A percentile compares a stretch with the other conserved stretches of the same genome.
Conservation (phyloP, 164 flowering plant genomes). For the Chimonanthus salicifolius region DNA sequence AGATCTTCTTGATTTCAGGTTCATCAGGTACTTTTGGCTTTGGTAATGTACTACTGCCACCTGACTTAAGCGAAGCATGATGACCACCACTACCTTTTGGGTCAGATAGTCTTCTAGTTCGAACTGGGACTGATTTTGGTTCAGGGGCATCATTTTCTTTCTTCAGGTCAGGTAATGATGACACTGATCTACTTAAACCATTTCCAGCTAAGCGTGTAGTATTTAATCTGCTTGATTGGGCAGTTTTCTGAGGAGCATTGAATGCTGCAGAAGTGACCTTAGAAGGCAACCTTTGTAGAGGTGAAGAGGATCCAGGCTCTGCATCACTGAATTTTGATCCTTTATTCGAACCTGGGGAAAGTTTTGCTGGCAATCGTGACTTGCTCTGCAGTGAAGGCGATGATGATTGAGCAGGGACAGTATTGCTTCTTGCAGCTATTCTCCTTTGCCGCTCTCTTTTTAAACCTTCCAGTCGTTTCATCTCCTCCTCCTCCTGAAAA, state of each 20-base stretch:
- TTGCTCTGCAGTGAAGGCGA: constrained; percentile 37
- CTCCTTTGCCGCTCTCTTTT: constrained; percentile 87
- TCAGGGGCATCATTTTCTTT: constrained; percentile 42
- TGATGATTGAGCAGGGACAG: constrained; percentile 33
- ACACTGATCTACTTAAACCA: constrained; percentile 55
- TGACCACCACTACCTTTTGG: constrained; percentile 43
- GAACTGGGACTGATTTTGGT: constrained; percentile 48
- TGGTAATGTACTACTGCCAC: constrained; percentile 29
- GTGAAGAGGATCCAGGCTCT: constrained; percentile 70
- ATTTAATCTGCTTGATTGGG: constrained; percentile 39
- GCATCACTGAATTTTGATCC: constrained; percentile 81
- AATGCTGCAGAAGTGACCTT: constrained; percentile 31
- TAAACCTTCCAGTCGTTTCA: constrained; percentile 62
- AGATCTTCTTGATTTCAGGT: constrained; percentile 58
- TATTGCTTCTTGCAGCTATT: constrained; percentile 66
- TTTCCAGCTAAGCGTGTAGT: constrained; percentile 39
- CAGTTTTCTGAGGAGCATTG: constrained; percentile 36
- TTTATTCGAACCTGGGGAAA: constrained; percentile 53
- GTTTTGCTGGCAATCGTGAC: constrained; percentile 49
- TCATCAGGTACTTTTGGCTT: constrained; percentile 43
- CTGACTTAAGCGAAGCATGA: constrained; percentile 33
- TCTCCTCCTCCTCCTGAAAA: constrained; percentile 73
- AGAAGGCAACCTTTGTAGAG: constrained; percentile 51
- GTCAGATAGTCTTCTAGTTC: constrained; percentile 78
- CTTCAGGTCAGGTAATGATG: constrained; percentile 65